Percentiles rank a stretch among this genome's conserved stretches.
Evolutionary conservation across 176 grass and related monocot species (phyloP).

Genomic region (Microstegium vimineum): DNA sequence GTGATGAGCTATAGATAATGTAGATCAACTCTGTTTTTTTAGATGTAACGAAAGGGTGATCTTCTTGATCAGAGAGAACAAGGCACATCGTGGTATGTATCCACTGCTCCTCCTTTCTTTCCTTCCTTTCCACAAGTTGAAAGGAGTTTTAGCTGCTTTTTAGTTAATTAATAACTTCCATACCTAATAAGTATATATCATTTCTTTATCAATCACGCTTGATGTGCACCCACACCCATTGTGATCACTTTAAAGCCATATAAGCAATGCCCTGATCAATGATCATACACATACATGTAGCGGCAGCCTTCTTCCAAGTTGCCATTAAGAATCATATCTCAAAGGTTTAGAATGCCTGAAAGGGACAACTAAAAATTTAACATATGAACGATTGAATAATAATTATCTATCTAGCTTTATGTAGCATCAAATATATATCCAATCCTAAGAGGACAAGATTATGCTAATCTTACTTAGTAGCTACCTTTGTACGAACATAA

Average conservation of each 20-base stretch:
- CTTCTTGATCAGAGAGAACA: not conserved
- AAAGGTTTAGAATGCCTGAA: conserved; percentile 17
- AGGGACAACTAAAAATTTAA: not conserved
- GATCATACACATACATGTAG: conserved; percentile 12
- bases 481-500: not conserved
- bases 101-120: not conserved
- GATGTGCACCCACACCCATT: not conserved
- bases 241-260: conserved; percentile 10
- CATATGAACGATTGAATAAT: not conserved
- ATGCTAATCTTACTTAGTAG: not conserved
- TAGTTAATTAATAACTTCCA: not conserved
- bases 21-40: not conserved
- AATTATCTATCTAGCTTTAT: conserved; percentile 9
- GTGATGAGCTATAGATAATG: not conserved
- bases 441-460: not conserved
- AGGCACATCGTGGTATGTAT: not conserved
- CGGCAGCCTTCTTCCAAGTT: conserved; percentile 23
- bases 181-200: conserved; percentile 20
- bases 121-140: not conserved
- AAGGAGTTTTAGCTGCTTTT: conserved; percentile 15
- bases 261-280: conserved; percentile 10
- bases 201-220: not conserved
- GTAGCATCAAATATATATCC: conserved; percentile 11
- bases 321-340: conserved; percentile 27
- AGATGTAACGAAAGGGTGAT: not conserved